Evolutionary conservation across 768 basidiomycete species (phyloP).

Genomic region (Filobasidium wieringae): DNA sequence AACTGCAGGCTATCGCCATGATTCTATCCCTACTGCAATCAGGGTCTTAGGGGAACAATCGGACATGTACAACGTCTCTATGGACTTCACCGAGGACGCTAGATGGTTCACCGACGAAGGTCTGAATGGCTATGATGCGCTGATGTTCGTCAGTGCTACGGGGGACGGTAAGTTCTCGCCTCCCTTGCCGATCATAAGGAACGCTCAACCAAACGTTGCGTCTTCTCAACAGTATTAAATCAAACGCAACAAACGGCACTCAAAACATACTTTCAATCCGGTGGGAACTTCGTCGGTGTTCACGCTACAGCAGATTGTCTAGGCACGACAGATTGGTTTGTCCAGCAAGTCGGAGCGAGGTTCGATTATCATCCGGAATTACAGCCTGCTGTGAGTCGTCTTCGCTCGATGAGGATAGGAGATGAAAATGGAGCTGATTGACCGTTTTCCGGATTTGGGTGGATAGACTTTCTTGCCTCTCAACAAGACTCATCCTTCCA

Average conservation of each 20-base stretch:
- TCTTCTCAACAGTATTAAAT: slow-evolving; percentile 47
- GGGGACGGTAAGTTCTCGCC: slow-evolving; percentile 48
- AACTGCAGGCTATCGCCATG: slow-evolving; percentile 56
- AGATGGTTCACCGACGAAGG: slow-evolving; percentile 48
- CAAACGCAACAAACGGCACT: slow-evolving; percentile 51
- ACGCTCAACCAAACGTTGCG: background rate
- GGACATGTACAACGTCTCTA: slow-evolving; percentile 45
- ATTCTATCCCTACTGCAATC: slow-evolving; percentile 62
- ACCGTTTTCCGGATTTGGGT: background rate
- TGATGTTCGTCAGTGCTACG: slow-evolving; percentile 59
- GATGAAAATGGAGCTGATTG: background rate
- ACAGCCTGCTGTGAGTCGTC: slow-evolving; percentile 51
- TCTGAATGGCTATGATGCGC: slow-evolving; percentile 51
- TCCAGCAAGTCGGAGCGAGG: slow-evolving; percentile 51
- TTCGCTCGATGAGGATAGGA: background rate
- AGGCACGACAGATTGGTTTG: slow-evolving; percentile 50
- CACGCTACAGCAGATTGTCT: slow-evolving; percentile 57
- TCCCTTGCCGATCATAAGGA: background rate
- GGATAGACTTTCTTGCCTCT: slow-evolving; percentile 48
- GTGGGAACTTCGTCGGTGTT: slow-evolving; percentile 60
- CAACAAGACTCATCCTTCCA: slow-evolving; percentile 53
- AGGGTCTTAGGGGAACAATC: slow-evolving; percentile 46
- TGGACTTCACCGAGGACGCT: slow-evolving; percentile 57
- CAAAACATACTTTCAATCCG: slow-evolving; percentile 52
- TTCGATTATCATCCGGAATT: slow-evolving; percentile 62